Evolutionary conservation across 23 red algal species (phyloP), one percentile per base, ranked within the genome.

Genomic region (Gracilaria vermiculophylla): DNA sequence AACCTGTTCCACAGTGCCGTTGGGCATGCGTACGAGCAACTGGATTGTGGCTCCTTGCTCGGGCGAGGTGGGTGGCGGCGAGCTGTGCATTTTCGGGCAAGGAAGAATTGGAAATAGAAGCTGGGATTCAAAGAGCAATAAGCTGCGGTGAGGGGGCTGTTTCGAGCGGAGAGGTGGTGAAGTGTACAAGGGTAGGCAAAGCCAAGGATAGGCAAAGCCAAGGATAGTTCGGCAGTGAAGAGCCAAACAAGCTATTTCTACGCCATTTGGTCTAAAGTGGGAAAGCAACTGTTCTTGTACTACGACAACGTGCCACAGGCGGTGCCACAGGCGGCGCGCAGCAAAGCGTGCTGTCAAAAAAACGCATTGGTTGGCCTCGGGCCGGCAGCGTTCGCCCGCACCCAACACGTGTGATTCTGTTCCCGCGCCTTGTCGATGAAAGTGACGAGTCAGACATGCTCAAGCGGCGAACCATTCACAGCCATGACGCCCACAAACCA

Each of bases 1-100:
- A 34, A 93, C 64, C 60, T 93, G 90, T 9, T 65, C 37, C 57
- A 47, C 45, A 13, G 80, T 32, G 36, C 88, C 88, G 29, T 82
- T 51, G 8, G 78, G 88, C 77, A 82, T 74, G 47, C 64, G 67
- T 10, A 92, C 76, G 40, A 92, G 47, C 43, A 92, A 60, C 48
- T 58, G 88, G 31, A 92, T 58, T 5, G 57, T 80, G 76, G 35
- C 47, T 31, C 57, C 54, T 20, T 5, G 24, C 10, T 62, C 49
- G 5, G 76, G 27, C 19, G 76, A 10, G n/a, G 57, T 25, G 37
- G 45, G 3, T 5, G 39, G 12, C 61, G n/a, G 43, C 6, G 61
- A 73, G 37, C 39, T 47, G 23, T 17, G 67, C 67, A 73, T 73
- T 60, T 21, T 19, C 6, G 55, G n/a, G n/a, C 6, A 19, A 21